These are phyloP conservation scores for Trypanosoma lewisi DNA, from an alignment of 208 protist genomes.

Conservation along the genomic window DNA sequence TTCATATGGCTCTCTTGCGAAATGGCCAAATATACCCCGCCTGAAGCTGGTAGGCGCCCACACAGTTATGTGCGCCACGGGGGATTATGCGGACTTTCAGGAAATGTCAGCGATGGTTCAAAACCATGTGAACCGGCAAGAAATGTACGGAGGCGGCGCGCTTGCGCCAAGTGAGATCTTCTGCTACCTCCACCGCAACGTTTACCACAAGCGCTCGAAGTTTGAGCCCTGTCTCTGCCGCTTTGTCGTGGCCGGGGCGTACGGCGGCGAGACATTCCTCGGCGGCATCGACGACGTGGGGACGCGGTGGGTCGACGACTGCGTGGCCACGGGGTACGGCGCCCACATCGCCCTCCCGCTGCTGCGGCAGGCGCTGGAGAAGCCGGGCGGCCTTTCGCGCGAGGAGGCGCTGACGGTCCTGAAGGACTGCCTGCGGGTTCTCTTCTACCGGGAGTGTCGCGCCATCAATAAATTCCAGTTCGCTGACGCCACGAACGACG, in stretches of 20 bases:
- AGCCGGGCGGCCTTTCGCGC: conserved; percentile 71
- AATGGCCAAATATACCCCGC: conserved; percentile 92
- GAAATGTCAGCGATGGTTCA: conserved; percentile 75
- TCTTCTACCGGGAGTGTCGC: conserved; percentile 97
- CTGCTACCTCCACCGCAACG: conserved; percentile 89
- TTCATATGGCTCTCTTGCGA: conserved; percentile 97
- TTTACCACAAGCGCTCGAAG: conserved; percentile 95
- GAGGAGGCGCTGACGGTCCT: conserved; percentile 88
- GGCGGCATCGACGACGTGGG: conserved; percentile 95
- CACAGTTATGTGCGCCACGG: conserved; percentile 91
- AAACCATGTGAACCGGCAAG: conserved; percentile 74
- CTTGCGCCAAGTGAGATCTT: conserved; percentile 90
- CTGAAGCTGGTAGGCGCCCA: conserved; percentile 86
- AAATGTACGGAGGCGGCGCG: conserved; percentile 73
- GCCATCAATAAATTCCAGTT: conserved; percentile 95
- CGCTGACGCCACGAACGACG: conserved; percentile 65
- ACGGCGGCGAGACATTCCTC: conserved; percentile 90
- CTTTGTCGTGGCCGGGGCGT: conserved; percentile 92
- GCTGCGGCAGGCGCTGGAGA: conserved; percentile 88
- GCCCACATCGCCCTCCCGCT: conserved; percentile 94
- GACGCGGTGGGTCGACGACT: conserved; percentile 92
- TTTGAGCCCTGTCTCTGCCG: conserved; percentile 96
- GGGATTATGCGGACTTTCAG: conserved; percentile 98
- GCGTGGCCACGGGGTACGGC: conserved; percentile 95
- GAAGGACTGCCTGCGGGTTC: conserved; percentile 91